Evolutionary conservation across 2,329 filamentous ascomycete species (phyloP), one percentile per base, ranked within the genome.

Genomic region (Nannizzia gypsea): DNA sequence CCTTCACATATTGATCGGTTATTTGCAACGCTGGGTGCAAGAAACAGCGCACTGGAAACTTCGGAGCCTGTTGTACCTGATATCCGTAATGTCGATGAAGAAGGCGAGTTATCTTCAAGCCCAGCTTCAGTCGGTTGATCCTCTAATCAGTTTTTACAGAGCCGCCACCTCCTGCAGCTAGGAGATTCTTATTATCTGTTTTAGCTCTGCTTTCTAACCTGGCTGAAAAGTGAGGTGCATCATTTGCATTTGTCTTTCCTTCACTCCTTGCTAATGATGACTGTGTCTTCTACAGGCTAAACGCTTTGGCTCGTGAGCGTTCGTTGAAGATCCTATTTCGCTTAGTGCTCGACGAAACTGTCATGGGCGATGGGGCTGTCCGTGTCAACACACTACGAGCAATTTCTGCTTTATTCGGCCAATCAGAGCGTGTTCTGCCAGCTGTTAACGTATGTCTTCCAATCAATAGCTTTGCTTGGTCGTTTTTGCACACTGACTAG

Each of bases 21-120:
- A 9, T 86, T 91, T 63, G 70, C 71, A 57, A 73, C 73, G 15
- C 68, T 90, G 4, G 85, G 86, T 2, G 84, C 83, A 44, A 71
- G 59, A 0, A 73, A 74, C 1, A 73, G 77, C 36, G 77, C 79
- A 42, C 71, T 81, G 15, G 71, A 69, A 50, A 9, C 13, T 24
- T 31, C 38, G 5, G 26, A 58, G 17, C 56, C 24, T 17, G 11
- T 58, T 13, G 38, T 48, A 11, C 36, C 34, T 4, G 31, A 40
- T 40, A 40, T n/a, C 13, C 44, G 3, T 22, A 50, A 50, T 34
- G 5, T 54, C 8, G 26, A 54, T 20, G 28, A 36, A 26, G 50
- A 54, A 17, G 50, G 50, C 34, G 9, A 36, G 50, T 34, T 3
- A 4, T 6, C n/a, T 3, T 36, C 13, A 36, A 8, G 34, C 6